Conservation (phyloP, 768 basidiomycete species). For the Lactarius deliciosus region DNA sequence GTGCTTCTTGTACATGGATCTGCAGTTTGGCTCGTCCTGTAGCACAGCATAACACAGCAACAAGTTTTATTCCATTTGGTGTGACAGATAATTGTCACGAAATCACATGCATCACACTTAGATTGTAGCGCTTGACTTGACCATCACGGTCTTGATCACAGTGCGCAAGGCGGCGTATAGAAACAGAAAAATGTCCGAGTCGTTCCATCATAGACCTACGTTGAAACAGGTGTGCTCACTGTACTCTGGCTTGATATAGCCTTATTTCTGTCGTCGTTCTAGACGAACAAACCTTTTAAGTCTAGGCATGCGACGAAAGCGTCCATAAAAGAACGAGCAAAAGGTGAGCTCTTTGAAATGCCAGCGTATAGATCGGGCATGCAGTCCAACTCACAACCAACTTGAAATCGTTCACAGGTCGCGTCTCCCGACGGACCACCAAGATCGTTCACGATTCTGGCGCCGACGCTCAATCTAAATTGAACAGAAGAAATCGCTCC, state of each 20-base stretch:
- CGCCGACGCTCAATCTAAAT: conserved; percentile 63
- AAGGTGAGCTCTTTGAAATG: conserved; percentile 50
- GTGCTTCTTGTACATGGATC: neutral
- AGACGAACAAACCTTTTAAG: conserved; percentile 94
- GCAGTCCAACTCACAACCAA: neutral
- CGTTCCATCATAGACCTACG: conserved; percentile 72
- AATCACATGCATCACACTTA: conserved; percentile 19
- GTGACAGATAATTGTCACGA: neutral
- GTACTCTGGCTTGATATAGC: conserved; percentile 28
- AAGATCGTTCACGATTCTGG: conserved; percentile 52
- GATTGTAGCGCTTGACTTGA: neutral
- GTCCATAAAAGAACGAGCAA: conserved; percentile 77
- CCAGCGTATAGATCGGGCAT: neutral
- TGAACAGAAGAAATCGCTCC: conserved; percentile 80
- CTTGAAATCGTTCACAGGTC: conserved; percentile 43
- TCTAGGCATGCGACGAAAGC: conserved; percentile 88
- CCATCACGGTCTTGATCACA: too few relatives aligned
- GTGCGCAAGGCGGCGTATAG: neutral
- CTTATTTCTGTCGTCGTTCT: conserved; percentile 10
- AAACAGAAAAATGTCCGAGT: conserved; percentile 38
- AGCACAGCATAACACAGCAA: neutral
- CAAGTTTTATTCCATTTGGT: neutral
- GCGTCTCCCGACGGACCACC: conserved; percentile 52
- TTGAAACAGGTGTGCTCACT: conserved; percentile 75
- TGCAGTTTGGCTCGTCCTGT: neutral